These are phyloP conservation scores for Aethionema arabicum DNA, from an alignment of 345 rosid species.

Conservation along the genomic window DNA sequence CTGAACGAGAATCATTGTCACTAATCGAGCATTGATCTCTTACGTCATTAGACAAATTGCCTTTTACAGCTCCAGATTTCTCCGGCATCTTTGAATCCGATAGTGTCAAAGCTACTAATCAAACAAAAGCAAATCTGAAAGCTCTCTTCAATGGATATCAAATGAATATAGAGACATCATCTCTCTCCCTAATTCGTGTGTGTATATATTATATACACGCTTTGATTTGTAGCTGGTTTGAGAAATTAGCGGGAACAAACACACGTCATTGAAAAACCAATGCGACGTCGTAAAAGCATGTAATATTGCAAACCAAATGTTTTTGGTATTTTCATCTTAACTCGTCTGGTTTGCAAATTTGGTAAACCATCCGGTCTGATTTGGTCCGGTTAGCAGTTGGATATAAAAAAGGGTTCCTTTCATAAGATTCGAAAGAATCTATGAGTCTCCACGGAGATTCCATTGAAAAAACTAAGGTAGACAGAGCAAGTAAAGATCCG, in stretches of 20 bases:
- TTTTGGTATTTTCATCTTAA: too few relatives aligned
- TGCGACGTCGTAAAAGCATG: conserved; percentile 1
- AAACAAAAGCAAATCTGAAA: conserved; percentile 13
- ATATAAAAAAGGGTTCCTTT: not conserved
- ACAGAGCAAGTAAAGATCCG: conserved; percentile 14
- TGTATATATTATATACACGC: not conserved
- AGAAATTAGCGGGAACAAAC: conserved; percentile 26
- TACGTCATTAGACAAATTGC: conserved; percentile 31
- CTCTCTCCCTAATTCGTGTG: not conserved
- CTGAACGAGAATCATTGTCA: conserved; percentile 28
- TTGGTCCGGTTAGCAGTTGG: not conserved
- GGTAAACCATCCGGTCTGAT: not conserved
- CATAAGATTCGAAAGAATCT: conserved; percentile 5
- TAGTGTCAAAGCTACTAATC: conserved; percentile 3
- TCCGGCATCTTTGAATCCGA: conserved; percentile 22
- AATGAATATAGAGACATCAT: not conserved
- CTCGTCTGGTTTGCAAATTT: not conserved
- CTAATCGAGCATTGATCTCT: conserved; percentile 36
- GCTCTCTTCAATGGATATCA: conserved; percentile 6
- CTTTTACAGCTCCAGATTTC: not conserved
- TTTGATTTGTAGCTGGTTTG: not conserved
- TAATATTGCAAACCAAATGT: too few relatives aligned
- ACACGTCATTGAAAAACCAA: not conserved
- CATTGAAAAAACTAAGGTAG: conserved; percentile 2
- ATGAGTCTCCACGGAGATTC: conserved; percentile 2